phyloP scores from a whole-genome alignment of 352 stramenopile species.

The Halophytophthora batemanensis region DNA sequence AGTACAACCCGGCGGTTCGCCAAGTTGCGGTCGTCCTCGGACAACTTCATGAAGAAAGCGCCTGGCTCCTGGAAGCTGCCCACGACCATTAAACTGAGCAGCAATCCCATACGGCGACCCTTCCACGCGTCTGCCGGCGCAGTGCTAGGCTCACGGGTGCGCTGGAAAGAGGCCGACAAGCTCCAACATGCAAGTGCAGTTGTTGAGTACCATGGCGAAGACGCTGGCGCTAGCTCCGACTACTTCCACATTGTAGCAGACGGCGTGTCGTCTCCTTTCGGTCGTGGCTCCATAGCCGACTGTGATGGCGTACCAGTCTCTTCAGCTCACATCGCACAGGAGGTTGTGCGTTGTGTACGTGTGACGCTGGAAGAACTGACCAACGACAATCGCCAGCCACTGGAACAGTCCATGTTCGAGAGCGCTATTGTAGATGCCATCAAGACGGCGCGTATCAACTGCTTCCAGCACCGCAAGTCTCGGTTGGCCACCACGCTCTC shows the following conservation, averaged over 20 bases:
- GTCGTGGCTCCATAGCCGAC: slow-evolving; percentile 23
- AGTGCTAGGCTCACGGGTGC: slow-evolving; percentile 11
- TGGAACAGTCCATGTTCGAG: slow-evolving; percentile 46
- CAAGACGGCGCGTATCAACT: slow-evolving; percentile 53
- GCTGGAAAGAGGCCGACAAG: slow-evolving; percentile 26
- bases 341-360: slow-evolving; percentile 53
- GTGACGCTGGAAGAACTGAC: slow-evolving; percentile 53
- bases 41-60: slow-evolving; percentile 36
- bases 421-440: slow-evolving; percentile 50
- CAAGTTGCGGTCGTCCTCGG: slow-evolving; percentile 40
- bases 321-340: slow-evolving; percentile 50
- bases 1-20: slow-evolving; percentile 34
- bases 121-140: neutral
- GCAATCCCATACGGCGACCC: slow-evolving; percentile 17
- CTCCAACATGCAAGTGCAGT: slow-evolving; percentile 41
- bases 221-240: slow-evolving; percentile 43
- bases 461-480: slow-evolving; percentile 52
- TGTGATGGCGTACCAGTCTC: slow-evolving; percentile 36
- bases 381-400: slow-evolving; percentile 37
- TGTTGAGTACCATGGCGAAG: slow-evolving; percentile 68
- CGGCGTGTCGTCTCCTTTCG: slow-evolving; percentile 67
- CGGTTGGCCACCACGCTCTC: slow-evolving; percentile 63
- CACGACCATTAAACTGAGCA: slow-evolving; percentile 22
- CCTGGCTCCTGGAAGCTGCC: slow-evolving; percentile 27
- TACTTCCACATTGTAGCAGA: slow-evolving; percentile 83